These are phyloP conservation scores for barley (Hordeum vulgare) DNA, from an alignment of 176 grass and related monocot species.

Conservation along the genomic window DNA sequence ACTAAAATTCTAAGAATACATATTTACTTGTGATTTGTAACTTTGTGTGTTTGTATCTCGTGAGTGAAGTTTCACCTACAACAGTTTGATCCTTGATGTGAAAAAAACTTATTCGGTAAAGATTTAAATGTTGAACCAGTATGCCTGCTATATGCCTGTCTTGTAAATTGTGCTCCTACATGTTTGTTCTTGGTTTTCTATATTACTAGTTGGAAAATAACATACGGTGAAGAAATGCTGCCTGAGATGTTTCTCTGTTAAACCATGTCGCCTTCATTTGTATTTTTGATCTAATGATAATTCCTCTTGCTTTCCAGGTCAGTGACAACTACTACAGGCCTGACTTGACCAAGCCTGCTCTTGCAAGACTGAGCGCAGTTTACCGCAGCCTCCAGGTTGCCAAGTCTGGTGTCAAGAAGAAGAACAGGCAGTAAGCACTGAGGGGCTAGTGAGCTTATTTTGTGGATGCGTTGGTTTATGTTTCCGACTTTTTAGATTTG, in stretches of 20 bases:
- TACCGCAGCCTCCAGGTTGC: constrained; percentile 76
- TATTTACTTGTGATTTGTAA: neutral
- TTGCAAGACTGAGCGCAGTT: constrained; percentile 55
- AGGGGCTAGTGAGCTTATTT: neutral
- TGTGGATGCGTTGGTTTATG: constrained; percentile 3
- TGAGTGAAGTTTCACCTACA: neutral
- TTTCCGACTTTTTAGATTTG: constrained; percentile 7
- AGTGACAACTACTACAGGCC: constrained; percentile 76
- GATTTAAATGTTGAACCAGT: neutral
- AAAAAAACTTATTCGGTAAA: neutral
- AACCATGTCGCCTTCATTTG: neutral
- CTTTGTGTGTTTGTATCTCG: neutral
- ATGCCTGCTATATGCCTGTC: too few species aligned
- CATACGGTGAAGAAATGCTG: neutral
- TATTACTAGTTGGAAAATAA: neutral
- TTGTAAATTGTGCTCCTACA: neutral
- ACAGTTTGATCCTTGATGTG: neutral
- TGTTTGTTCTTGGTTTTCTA: neutral
- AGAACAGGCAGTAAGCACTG: constrained; percentile 51
- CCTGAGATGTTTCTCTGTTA: neutral
- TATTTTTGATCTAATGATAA: neutral
- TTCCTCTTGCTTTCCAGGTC: constrained; percentile 32
- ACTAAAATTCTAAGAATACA: neutral
- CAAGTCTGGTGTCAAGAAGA: constrained; percentile 88
- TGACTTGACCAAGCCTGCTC: constrained; percentile 68